Evolutionary conservation across 2,329 filamentous ascomycete genomes (phyloP), one percentile per base, ranked within the genome.

Genomic region (Colletotrichum lupini): DNA sequence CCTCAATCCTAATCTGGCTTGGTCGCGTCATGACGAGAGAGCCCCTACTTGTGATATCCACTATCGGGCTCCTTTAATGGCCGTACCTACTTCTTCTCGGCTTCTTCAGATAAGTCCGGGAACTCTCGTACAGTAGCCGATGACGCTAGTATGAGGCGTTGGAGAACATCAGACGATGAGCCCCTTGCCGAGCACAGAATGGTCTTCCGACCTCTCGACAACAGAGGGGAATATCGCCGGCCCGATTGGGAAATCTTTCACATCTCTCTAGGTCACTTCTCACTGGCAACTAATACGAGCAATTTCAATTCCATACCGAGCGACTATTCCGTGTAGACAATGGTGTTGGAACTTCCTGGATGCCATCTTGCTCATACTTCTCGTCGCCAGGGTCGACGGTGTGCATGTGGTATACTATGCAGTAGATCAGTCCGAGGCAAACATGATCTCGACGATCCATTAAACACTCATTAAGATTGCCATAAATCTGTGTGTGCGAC

Each of bases 121-220:
- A n/a, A 35, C 16, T n/a, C 26, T 22, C 12, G 19, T n/a, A 11
- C 32, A 12, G 12, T 28, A 32, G 28, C 14, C 16, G 14, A 68
- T 69, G 66, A 64, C 53, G 55, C 37, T 58, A 35, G 14, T 9
- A 30, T 14, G 32, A 46, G 3, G 28, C 59, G 32, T 63, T 42
- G 42, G 32, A 57, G 26, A 49, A 63, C 35, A 58, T 68, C 24
- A 24, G 70, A 73, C 52, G 69, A 46, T 35, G 59, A 64, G 59
- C n/a, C 37, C 19, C 26, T 46, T 66, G 42, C 68, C 55, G 24
- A 30, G 30, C 55, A 56, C 61, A 55, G 55, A 62, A 55, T n/a
- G 37, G 37, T n/a, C 32, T 69, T 42, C 53, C 62, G 61, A 60
- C 24, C 14, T 19, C 16, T 46, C 42, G 16, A 46, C 42, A 24